Conservation (phyloP, 2,329 filamentous ascomycete genomes). For the Scytalidium sp. region DNA sequence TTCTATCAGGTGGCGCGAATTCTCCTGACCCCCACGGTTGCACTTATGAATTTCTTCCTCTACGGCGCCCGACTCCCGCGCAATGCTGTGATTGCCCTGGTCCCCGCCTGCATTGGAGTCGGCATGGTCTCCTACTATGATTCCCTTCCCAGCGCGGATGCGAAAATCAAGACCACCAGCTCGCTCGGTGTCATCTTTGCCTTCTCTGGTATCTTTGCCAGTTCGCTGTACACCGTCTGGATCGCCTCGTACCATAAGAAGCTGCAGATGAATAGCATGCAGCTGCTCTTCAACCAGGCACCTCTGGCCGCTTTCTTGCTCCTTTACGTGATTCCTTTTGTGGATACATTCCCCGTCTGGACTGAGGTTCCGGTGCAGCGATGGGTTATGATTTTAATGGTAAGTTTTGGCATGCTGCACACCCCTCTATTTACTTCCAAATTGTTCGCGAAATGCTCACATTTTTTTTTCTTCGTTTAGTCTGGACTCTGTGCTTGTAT, state of each 20-base stretch:
- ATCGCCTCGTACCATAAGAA: slow-evolving; percentile 64
- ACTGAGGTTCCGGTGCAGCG: slow-evolving; percentile 44
- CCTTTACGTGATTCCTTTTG: slow-evolving; percentile 63
- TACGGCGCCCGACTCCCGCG: slow-evolving; percentile 55
- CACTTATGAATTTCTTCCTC: slow-evolving; percentile 61
- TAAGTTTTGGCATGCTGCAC: slow-evolving; percentile 30
- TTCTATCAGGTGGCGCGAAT: slow-evolving; percentile 71
- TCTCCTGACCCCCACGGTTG: slow-evolving; percentile 63
- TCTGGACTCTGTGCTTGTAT: slow-evolving; percentile 61
- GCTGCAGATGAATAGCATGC: slow-evolving; percentile 65
- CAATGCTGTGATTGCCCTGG: slow-evolving; percentile 47
- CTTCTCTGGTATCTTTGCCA: slow-evolving; percentile 60
- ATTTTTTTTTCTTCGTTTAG: slow-evolving; percentile 33
- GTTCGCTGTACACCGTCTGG: slow-evolving; percentile 67
- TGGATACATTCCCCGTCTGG: slow-evolving; percentile 61
- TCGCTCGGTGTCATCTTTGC: slow-evolving; percentile 62
- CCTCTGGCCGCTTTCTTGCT: slow-evolving; percentile 60
- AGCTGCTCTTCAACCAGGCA: slow-evolving; percentile 66
- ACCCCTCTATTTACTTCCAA: not conserved
- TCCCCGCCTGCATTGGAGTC: slow-evolving; percentile 62
- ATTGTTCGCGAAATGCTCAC: slow-evolving; percentile 13
- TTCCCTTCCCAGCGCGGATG: slow-evolving; percentile 47
- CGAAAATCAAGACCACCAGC: slow-evolving; percentile 52
- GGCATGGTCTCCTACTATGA: slow-evolving; percentile 68
- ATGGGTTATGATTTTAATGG: slow-evolving; percentile 59